A percentile compares a stretch with the other conserved stretches of the same genome.
Conservation (phyloP, 2,329 filamentous ascomycete genomes). For the Thielaviopsis populi region DNA sequence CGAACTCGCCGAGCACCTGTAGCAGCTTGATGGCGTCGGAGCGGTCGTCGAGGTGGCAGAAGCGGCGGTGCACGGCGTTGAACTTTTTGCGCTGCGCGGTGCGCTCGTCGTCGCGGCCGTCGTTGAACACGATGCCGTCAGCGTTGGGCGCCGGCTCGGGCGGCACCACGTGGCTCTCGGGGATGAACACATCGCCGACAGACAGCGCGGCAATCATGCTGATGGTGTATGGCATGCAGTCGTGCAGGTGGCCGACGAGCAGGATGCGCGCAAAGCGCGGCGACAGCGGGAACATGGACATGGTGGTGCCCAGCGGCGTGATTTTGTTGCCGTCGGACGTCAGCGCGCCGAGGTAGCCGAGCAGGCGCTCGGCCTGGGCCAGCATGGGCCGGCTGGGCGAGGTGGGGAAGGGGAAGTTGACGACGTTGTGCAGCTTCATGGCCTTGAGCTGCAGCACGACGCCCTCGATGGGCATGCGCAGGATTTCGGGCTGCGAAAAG, state of each 20-base stretch:
- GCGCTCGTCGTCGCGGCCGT: constrained; percentile 54
- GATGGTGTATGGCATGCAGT: constrained; percentile 72
- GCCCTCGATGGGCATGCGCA: constrained; percentile 82
- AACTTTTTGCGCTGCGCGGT: constrained; percentile 46
- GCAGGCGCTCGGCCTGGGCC: constrained; percentile 67
- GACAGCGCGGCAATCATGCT: constrained; percentile 79
- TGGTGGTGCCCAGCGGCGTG: constrained; percentile 62
- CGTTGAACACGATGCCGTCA: constrained; percentile 46
- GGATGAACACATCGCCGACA: constrained; percentile 74
- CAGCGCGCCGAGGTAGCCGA: constrained; percentile 74
- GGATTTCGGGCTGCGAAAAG: constrained; percentile 75
- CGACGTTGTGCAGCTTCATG: constrained; percentile 79
- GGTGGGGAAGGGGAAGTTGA: constrained; percentile 93
- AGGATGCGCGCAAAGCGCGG: constrained; percentile 86
- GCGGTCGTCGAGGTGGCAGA: constrained; percentile 65
- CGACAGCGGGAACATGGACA: constrained; percentile 79
- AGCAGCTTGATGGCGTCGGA: constrained; percentile 85
- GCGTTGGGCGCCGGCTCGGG: constrained; percentile 31
- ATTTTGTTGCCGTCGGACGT: constrained; percentile 51
- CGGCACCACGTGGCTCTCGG: constrained; percentile 58
- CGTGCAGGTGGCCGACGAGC: constrained; percentile 69
- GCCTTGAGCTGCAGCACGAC: constrained; percentile 87
- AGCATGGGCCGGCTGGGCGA: constrained; percentile 65
- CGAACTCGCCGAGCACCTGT: constrained; percentile 76
- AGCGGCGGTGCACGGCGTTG: constrained; percentile 60